These are phyloP conservation scores for Neurospora sp. DNA, from an alignment of 495 filamentous ascomycete genomes.

Conservation along the genomic window DNA sequence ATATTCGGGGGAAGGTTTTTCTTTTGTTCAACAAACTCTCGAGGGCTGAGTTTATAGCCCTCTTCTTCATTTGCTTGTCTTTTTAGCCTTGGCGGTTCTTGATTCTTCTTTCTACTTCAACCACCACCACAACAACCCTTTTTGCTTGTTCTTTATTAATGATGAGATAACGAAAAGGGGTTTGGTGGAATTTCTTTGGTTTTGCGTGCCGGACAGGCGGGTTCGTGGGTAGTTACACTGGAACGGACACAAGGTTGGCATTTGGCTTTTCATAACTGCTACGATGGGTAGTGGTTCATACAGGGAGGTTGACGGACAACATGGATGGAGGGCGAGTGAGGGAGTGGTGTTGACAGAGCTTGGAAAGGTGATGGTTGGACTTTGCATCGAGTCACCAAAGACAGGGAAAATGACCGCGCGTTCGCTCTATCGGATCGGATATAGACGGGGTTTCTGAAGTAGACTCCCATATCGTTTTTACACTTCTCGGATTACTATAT, in stretches of 20 bases:
- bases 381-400: neutral
- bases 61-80: neutral
- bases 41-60: neutral
- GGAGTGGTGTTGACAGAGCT: neutral
- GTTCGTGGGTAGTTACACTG: neutral
- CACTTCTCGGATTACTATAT: neutral
- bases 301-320: neutral
- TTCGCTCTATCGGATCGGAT: neutral
- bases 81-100: neutral
- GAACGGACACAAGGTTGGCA: neutral
- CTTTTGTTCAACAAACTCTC: neutral
- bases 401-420: neutral
- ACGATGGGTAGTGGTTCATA: neutral
- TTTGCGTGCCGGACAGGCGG: neutral
- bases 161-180: slow-evolving; percentile 5
- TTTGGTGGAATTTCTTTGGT: neutral
- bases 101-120: neutral
- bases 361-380: neutral
- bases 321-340: neutral
- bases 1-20: neutral
- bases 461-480: neutral
- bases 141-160: neutral
- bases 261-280: neutral
- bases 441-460: neutral
- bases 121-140: neutral